Base-by-base conservation (phyloP, 106 monocot species). In the Iris macrosiphon region DNA sequence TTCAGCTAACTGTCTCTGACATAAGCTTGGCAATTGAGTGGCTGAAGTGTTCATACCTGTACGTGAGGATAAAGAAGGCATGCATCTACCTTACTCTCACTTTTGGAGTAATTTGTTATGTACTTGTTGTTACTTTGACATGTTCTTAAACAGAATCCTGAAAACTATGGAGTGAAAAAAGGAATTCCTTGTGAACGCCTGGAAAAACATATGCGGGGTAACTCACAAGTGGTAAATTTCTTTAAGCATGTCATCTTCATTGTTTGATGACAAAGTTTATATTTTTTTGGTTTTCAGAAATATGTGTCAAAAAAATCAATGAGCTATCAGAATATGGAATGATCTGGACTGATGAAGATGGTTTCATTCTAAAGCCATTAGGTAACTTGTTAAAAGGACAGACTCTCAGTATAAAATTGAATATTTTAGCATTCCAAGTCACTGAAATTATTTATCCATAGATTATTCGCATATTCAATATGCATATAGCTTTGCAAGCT, bases 331-430 rank as follows among this genome's bases (percentile, higher is more conserved):
- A 79, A 66, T 63, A 80, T 74, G 96, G 86, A 37, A 78, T 96
- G 76, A 83, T 87, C 40, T 96, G 86, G 86, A 96, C 77, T 39
- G 96, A 96, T 38, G 90, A 86, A 46, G 89, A 90, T 65, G 96
- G 86, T 42, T 96, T 96, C 69, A 62, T 90, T 61, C 66, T 96
- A 47, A 90, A 86, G 60, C 83, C 96, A 52, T 72, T 86, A 75
- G 96, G 96, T 96, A 72, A 28, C 9, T 24, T 34, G 14, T 41
- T n/a, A n/a, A n/a, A n/a, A n/a, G n/a, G n/a, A n/a, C 22, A 20
- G 16, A 37, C 32, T 63, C 37, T 22, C 20, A n/a, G n/a, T n/a
- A n/a, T n/a, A n/a, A n/a, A n/a, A n/a, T n/a, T n/a, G n/a, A 14
- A 15, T 55, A 13, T 16, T 55, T 45, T 21, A n/a, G n/a, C n/a